Evolutionary conservation across 345 rosid species (phyloP), one percentile per base, ranked within the genome.

Genomic region (Gossypium rotundifolium): DNA sequence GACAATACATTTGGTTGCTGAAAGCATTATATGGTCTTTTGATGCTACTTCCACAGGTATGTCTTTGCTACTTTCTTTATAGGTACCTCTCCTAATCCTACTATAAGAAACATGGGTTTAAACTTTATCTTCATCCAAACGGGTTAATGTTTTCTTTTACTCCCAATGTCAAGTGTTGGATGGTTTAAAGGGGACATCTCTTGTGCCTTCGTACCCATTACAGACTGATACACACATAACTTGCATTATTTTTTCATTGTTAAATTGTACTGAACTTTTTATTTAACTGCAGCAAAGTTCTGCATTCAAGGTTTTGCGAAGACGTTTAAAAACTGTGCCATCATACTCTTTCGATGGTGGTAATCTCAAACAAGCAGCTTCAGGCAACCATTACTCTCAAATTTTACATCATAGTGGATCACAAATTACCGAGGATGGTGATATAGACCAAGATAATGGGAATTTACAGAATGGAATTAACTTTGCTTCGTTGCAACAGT

Each of bases 21-120:
- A 91, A 96, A 85, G 92, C 91, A 59, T 85, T 96, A 78, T 86
- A 96, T 82, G 99, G 99, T 80, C 98, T 96, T 76, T 84, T 93
- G 48, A 96, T 96, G 97, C 81, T 96, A 78, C 99, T 96, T 79
- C 99, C 99, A 53, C 99, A 96, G 98, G 99, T 91, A 76, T 53
- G 65, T 18, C 16, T 18, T 20, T 59, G 13, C 57, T 59, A 14
- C 54, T 18, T 44, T 2, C 40, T 25, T 55, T 53, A 4, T 54
- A 38, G 25, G 48, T 49, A 8, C 33, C 5, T 17, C 22, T 27
- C 61, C 58, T 27, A 11, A 40, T 42, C 2, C 10, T 27, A 9
- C 10, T 2, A n/a, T 22, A 13, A 38, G 9, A 52, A 33, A 54
- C 11, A 0, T 22, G 9, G 22, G 55, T 67, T n/a, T 3, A 25